Evolutionary conservation across 352 stramenopile genomes (phyloP), one percentile per base, ranked within the genome.

Genomic region (Pythium pyrilobum): DNA sequence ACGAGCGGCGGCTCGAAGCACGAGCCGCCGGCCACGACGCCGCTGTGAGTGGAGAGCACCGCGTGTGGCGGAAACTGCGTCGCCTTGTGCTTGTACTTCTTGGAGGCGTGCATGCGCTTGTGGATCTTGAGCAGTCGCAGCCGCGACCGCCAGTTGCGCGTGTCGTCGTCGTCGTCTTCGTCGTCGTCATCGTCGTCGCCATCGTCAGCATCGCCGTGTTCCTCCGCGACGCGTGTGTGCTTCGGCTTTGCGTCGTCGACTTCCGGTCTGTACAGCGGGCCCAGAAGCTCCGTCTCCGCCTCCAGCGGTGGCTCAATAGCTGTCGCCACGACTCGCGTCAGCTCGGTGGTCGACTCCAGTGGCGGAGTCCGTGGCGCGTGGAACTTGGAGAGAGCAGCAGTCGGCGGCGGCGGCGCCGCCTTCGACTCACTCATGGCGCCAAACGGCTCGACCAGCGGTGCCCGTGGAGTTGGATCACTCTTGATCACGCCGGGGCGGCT

Each of bases 41-140:
- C 33, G 28, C 52, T 39, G 28, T 40, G 33, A 12, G 45, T 42
- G 31, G 21, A 13, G 18, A n/a, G n/a, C n/a, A n/a, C n/a, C n/a
- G n/a, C n/a, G n/a, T n/a, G n/a, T n/a, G n/a, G n/a, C n/a, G n/a
- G n/a, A n/a, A n/a, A n/a, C n/a, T n/a, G n/a, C n/a, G n/a, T n/a
- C n/a, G 6, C 45, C n/a, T 32, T 32, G 43, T 2, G 21, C 12
- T 45, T 58, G 29, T 6, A 2, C 12, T 45, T 46, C 27, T 56
- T 56, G 33, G 42, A 20, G n/a, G 49, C 32, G 1, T 29, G 37
- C 15, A 43, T 41, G 16, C 34, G 38, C 33, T 61, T 39, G 31
- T 55, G 47, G 1, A 41, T 15, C n/a, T 64, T 64, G 36, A 64
- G 56, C 8, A 64, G 25, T 1, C 56, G 56, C 6, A 64, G 41